Evolutionary conservation across 345 rosid species (phyloP).

Genomic region (Cardamine occulta): DNA sequence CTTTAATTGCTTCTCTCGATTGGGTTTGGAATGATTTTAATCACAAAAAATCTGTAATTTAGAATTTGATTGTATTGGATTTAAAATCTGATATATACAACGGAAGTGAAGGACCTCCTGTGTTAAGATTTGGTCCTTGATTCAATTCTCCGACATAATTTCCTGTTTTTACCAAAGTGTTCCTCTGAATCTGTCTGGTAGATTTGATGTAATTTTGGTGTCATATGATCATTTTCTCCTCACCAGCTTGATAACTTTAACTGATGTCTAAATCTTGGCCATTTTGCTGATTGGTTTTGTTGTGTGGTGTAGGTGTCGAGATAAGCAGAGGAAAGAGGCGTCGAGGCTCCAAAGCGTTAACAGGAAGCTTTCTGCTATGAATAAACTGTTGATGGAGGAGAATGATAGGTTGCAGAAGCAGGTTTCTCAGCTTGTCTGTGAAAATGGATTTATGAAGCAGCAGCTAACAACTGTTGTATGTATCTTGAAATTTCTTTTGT

Average conservation of each 20-base stretch:
- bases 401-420: slow-evolving; percentile 98
- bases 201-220: slow-evolving; percentile 31
- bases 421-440: slow-evolving; percentile 96
- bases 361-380: slow-evolving; percentile 93
- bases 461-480: slow-evolving; percentile 73
- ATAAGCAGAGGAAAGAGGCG: slow-evolving; percentile 98
- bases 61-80: neutral
- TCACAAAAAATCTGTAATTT: too few species aligned
- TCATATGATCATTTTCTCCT: neutral
- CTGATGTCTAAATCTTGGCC: slow-evolving; percentile 4
- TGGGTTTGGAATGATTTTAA: neutral
- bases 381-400: slow-evolving; percentile 98
- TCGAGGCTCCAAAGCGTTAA: slow-evolving; percentile 95
- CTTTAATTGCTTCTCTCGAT: neutral
- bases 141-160: slow-evolving; percentile 31
- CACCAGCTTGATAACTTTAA: too few species aligned
- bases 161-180: neutral
- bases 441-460: slow-evolving; percentile 91
- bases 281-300: slow-evolving; percentile 6
- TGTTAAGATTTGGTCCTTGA: slow-evolving; percentile 5
- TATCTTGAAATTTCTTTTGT: neutral
- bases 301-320: slow-evolving; percentile 75
- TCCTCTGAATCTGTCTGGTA: slow-evolving; percentile 25
- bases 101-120: slow-evolving; percentile 16
- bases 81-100: slow-evolving; percentile 6